Evolutionary conservation across 306 rosid species (phyloP).

Genomic region (Alnus rubra): DNA sequence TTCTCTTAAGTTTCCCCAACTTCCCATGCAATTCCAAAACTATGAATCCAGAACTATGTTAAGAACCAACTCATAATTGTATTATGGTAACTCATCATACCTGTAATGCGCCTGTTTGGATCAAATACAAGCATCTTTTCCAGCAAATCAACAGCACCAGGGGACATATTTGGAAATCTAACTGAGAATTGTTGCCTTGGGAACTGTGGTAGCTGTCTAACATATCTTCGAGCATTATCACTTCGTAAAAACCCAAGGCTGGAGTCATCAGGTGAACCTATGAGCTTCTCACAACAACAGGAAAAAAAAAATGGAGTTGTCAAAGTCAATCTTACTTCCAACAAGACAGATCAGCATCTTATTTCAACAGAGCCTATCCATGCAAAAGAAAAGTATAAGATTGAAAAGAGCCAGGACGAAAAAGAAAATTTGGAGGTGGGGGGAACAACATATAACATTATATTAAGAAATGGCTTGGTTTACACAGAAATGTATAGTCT

Average conservation of each 20-base stretch:
- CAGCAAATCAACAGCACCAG: constrained; percentile 79
- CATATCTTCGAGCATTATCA: constrained; percentile 88
- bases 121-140: constrained; percentile 98
- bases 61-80: neutral
- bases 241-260: constrained; percentile 92
- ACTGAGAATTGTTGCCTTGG: constrained; percentile 65
- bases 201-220: constrained; percentile 82
- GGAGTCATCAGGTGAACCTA: constrained; percentile 94
- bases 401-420: neutral
- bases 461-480: too few relatives aligned
- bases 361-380: neutral
- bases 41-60: neutral
- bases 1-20: neutral
- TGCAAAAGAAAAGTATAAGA: neutral
- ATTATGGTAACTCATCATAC: constrained; percentile 39
- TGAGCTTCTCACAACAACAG: constrained; percentile 57
- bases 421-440: neutral
- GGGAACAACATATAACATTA: too few relatives aligned
- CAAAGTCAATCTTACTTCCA: constrained; percentile 12
- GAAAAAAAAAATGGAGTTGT: constrained; percentile 18
- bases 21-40: constrained; percentile 6
- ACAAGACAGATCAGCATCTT: neutral
- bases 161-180: constrained; percentile 71
- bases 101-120: constrained; percentile 88
- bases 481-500: too few relatives aligned